Percentiles rank a stretch among this genome's conserved stretches.
Conservation (phyloP, 2,329 filamentous ascomycete species). For the Eurotiales sp. region DNA sequence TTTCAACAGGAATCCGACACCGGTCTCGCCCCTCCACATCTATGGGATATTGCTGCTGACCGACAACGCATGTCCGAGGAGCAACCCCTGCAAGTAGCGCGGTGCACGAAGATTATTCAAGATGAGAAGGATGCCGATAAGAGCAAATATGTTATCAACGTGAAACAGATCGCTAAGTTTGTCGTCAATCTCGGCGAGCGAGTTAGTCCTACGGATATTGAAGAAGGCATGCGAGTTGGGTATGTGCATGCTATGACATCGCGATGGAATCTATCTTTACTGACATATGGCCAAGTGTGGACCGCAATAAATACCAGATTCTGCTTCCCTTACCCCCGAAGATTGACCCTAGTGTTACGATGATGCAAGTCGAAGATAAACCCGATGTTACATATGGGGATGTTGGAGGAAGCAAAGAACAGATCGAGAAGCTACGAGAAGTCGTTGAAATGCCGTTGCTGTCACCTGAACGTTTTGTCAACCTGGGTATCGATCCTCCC, state of each 20-base stretch:
- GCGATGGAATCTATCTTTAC: neutral
- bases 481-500: constrained; percentile 96
- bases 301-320: constrained; percentile 99
- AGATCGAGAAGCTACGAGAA: constrained; percentile 97
- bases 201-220: constrained; percentile 96
- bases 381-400: constrained; percentile 98
- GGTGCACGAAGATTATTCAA: constrained; percentile 98
- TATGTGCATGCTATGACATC: constrained; percentile 35
- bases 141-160: constrained; percentile 99
- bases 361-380: constrained; percentile 99
- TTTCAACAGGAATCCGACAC: constrained; percentile 91
- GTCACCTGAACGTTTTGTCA: constrained; percentile 95
- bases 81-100: constrained; percentile 92
- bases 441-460: constrained; percentile 98
- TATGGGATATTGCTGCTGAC: constrained; percentile 98
- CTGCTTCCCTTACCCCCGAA: constrained; percentile 92
- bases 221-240: constrained; percentile 97
- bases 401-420: constrained; percentile 98
- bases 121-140: constrained; percentile 95
- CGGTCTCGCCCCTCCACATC: constrained; percentile 92
- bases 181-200: constrained; percentile 96
- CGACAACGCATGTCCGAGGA: constrained; percentile 98
- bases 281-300: constrained; percentile 57
- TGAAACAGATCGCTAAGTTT: constrained; percentile 99
- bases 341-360: constrained; percentile 97